Base-by-base conservation (phyloP, 495 filamentous ascomycete genomes). In the Letharia columbiana region DNA sequence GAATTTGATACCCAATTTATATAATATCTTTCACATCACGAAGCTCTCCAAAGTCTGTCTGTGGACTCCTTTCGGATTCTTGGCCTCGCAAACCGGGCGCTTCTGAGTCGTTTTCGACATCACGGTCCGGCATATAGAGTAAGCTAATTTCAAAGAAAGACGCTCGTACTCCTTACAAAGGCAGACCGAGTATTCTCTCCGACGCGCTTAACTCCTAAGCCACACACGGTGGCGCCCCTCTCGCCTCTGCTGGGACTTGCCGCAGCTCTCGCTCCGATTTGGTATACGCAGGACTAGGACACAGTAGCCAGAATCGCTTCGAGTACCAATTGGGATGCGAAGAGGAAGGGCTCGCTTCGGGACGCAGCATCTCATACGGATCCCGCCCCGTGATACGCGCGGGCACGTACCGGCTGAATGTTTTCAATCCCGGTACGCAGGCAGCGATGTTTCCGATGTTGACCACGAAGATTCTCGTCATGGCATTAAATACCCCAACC, bases 381-480 rank as follows among this genome's bases (percentile, higher is more conserved):
- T 67, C 66, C 42, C 44, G 44, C 0, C 59, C 59, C 23, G 40
- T 61, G 7, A 61, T 31, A 5, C 39, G 39, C 7, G 59, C 59
- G 10, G 17, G 64, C 28, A 69, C 52, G 60, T 58, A 69, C 4
- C 68, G 64, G 10, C 40, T 2, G 31, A 69, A 64, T 0, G 68
- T 64, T 37, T 69, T 69, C 68, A 69, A 57, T 7, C 67, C 60
- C 7, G 64, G 68, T 12, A 58, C 56, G 40, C 68, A 69, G 9
- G 68, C 68, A 8, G 68, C 68, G 41, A 62, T 63, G 47, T 62
- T 67, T 4, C 68, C 68, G 11, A 69, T 58, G 31, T 69, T 69
- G 47, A 69, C 63, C 28, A 67, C 68, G 60, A 69, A 58, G 9
- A 67, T 63, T 18, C 68, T 28, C 17, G 68, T 49, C 23, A 67